phyloP scores from a whole-genome alignment of 163 green algal genomes.

The Volvox carteri region DNA sequence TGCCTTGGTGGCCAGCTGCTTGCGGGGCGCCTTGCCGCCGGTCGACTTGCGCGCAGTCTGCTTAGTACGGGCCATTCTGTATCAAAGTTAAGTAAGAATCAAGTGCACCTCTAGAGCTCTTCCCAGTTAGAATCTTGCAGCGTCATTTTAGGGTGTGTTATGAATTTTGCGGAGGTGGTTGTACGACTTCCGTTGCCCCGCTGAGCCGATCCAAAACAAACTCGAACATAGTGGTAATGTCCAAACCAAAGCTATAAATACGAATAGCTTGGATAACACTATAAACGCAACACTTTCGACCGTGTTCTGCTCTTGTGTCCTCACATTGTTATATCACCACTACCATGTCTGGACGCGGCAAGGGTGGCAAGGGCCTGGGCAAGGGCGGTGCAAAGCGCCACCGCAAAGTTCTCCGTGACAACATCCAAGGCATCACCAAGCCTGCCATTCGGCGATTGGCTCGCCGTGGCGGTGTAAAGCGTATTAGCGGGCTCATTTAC shows the following conservation, averaged over 20 bases:
- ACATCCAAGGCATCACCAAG: conserved; percentile 97
- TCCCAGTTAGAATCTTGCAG: too few species aligned
- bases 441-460: conserved; percentile 89
- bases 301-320: too few species aligned
- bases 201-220: not conserved
- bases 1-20: conserved; percentile 94
- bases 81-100: not conserved
- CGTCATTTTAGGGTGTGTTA: too few species aligned
- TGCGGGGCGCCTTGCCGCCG: conserved; percentile 89
- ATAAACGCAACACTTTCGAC: not conserved
- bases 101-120: too few species aligned
- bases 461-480: conserved; percentile 91
- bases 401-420: conserved; percentile 95
- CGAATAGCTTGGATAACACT: too few species aligned
- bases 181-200: not conserved
- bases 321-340: too few species aligned
- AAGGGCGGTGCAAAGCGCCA: conserved; percentile 97
- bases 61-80: conserved; percentile 85
- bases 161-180: not conserved
- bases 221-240: too few species aligned
- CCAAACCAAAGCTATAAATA: not conserved
- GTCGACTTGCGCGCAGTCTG: conserved; percentile 92
- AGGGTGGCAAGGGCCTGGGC: conserved; percentile 94
- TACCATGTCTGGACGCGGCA: conserved; percentile 81
- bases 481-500: conserved; percentile 92